Percentiles rank a stretch among this genome's conserved stretches.
Evolutionary conservation across 441 rosid species (phyloP).

Genomic region (Gossypium laxum): DNA sequence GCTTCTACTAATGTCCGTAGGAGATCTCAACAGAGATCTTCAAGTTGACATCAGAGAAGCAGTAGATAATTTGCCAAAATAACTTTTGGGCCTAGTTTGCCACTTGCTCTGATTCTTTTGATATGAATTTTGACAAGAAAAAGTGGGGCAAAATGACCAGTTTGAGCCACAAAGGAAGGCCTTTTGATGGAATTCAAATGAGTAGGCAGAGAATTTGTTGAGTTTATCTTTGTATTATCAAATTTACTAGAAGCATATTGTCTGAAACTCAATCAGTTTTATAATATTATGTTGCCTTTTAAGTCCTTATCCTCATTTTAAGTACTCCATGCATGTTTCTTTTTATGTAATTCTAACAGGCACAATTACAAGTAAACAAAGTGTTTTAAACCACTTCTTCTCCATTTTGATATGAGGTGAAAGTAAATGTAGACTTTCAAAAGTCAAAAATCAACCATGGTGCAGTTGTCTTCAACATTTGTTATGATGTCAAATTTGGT

Average conservation of each 20-base stretch:
- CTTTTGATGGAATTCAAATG: not conserved
- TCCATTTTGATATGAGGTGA: not conserved
- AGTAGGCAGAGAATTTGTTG: not conserved
- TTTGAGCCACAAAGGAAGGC: not conserved
- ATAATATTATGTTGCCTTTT: not conserved
- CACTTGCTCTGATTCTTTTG: not conserved
- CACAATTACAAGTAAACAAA: not conserved
- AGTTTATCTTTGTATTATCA: not conserved
- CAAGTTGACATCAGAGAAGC: constrained; percentile 2
- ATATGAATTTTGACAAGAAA: not conserved
- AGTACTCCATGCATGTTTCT: not conserved
- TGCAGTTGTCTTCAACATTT: not conserved
- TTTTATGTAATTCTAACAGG: not conserved
- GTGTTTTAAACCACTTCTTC: not conserved
- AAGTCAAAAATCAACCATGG: not conserved
- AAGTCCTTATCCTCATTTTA: not conserved
- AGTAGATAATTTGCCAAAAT: not conserved
- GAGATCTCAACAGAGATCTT: not conserved
- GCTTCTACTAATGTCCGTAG: not conserved
- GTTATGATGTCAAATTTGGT: not conserved
- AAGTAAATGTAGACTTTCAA: not conserved
- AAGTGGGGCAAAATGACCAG: not conserved
- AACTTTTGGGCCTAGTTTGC: not conserved
- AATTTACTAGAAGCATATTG: not conserved
- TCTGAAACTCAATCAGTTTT: not conserved